Evolutionary conservation across 139 green algal genomes (phyloP).

Genomic region (Trebouxia sp.): DNA sequence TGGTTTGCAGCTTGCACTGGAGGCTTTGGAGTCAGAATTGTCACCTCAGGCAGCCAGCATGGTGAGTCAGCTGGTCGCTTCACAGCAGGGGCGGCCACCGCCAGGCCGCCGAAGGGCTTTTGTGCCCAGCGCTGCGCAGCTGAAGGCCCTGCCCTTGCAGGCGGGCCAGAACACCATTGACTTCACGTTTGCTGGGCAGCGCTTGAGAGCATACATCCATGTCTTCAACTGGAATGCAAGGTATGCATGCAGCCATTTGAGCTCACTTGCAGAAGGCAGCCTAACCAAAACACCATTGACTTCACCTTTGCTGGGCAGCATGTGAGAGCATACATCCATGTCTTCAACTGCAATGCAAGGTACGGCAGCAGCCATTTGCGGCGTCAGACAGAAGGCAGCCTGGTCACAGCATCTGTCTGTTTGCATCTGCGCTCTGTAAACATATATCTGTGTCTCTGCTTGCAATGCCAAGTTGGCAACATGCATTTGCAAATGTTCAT

Average conservation of each 20-base stretch:
- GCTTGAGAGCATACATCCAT: slow-evolving; percentile 79
- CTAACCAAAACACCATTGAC: slow-evolving; percentile 81
- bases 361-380: not conserved
- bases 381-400: too few species aligned
- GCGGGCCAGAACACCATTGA: slow-evolving; percentile 80
- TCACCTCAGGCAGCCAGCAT: slow-evolving; percentile 20
- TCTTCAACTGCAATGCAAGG: slow-evolving; percentile 71
- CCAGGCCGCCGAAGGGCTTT: slow-evolving; percentile 31
- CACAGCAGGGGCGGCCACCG: not conserved
- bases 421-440: too few species aligned
- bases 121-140: slow-evolving; percentile 62
- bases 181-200: slow-evolving; percentile 64
- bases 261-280: too few species aligned
- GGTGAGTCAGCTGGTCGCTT: slow-evolving; percentile 12
- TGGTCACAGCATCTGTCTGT: too few species aligned
- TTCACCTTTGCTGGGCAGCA: slow-evolving; percentile 64
- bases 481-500: too few species aligned
- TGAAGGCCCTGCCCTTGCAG: slow-evolving; percentile 66
- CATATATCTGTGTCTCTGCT: too few species aligned
- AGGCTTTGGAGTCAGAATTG: not conserved
- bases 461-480: too few species aligned
- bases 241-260: not conserved
- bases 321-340: slow-evolving; percentile 79
- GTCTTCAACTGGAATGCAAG: slow-evolving; percentile 71
- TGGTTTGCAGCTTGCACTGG: slow-evolving; percentile 3